Evolutionary conservation across 495 filamentous ascomycete genomes (phyloP).

Genomic region (Evernia prunastri): DNA sequence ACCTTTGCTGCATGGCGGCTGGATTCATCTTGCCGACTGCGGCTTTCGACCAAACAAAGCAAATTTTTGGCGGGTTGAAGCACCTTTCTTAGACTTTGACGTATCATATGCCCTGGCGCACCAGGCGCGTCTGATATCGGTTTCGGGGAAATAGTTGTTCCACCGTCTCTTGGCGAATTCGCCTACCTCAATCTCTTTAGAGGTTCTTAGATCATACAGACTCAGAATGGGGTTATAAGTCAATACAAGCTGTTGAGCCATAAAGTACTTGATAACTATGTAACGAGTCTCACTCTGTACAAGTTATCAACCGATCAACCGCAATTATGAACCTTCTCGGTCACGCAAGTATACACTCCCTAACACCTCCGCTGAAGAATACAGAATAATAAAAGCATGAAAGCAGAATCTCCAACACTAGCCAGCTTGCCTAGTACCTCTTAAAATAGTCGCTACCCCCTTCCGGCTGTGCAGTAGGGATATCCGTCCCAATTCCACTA

Average conservation of each 20-base stretch:
- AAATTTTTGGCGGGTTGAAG: conserved; percentile 2
- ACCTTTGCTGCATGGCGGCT: conserved; percentile 20
- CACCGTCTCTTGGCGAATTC: background rate
- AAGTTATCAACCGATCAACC: background rate
- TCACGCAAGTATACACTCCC: conserved; percentile 8
- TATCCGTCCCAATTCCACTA: conserved; percentile 41
- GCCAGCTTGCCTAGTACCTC: conserved; percentile 5
- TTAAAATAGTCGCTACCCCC: conserved; percentile 30
- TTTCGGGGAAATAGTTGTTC: background rate
- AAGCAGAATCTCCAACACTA: background rate
- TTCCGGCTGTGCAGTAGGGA: conserved; percentile 32
- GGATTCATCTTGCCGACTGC: conserved; percentile 21
- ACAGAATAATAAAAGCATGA: conserved; percentile 1
- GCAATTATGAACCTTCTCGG: background rate
- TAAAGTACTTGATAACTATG: background rate
- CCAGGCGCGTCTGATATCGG: background rate
- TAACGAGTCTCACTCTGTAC: background rate
- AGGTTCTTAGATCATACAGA: too few species aligned
- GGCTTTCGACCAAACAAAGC: conserved; percentile 9
- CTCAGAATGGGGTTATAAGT: too few species aligned
- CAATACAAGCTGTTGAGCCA: too few species aligned
- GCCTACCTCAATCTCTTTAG: too few species aligned
- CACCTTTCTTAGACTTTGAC: conserved; percentile 12
- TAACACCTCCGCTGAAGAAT: conserved; percentile 25
- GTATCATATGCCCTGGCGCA: conserved; percentile 11